Conservation (phyloP, 768 basidiomycete species). For the Plicaturopsis crispa region DNA sequence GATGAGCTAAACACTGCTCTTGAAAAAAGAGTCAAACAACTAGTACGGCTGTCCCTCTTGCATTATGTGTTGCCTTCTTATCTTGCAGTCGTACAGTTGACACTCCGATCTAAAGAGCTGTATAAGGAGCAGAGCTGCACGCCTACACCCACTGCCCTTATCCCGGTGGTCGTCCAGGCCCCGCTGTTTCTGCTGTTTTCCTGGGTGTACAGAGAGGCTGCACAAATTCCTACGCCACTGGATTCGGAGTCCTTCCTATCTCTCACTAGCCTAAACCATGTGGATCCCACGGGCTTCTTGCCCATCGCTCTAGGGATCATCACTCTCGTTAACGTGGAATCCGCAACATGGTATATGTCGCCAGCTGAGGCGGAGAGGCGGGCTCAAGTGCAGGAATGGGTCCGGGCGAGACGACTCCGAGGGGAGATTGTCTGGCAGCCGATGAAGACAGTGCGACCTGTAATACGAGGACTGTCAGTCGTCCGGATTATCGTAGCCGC, state of each 20-base stretch:
- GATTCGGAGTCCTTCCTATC: slow-evolving; percentile 76
- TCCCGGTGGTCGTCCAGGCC: slow-evolving; percentile 60
- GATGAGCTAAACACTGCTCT: slow-evolving; percentile 42
- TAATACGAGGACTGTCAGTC: slow-evolving; percentile 50
- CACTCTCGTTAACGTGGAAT: slow-evolving; percentile 76
- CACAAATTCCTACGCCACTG: slow-evolving; percentile 54
- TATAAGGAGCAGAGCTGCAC: slow-evolving; percentile 49
- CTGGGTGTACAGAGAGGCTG: slow-evolving; percentile 45
- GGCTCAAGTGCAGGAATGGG: slow-evolving; percentile 38
- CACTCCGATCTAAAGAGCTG: slow-evolving; percentile 49
- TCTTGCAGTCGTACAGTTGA: slow-evolving; percentile 31
- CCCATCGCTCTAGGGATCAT: slow-evolving; percentile 68
- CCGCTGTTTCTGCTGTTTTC: slow-evolving; percentile 69
- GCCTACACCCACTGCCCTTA: slow-evolving; percentile 46
- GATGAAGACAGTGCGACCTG: slow-evolving; percentile 29
- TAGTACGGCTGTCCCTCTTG: slow-evolving; percentile 29
- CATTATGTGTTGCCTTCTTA: background rate
- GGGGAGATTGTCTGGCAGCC: slow-evolving; percentile 39
- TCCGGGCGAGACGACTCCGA: slow-evolving; percentile 32
- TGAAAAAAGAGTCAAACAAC: slow-evolving; percentile 34
- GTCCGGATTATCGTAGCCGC: slow-evolving; percentile 61
- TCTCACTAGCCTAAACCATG: slow-evolving; percentile 59
- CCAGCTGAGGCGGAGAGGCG: slow-evolving; percentile 47
- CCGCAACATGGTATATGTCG: slow-evolving; percentile 64
- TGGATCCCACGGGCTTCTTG: slow-evolving; percentile 62